Conservation (phyloP, 208 protist genomes). For the Leishmania guyanensis region DNA sequence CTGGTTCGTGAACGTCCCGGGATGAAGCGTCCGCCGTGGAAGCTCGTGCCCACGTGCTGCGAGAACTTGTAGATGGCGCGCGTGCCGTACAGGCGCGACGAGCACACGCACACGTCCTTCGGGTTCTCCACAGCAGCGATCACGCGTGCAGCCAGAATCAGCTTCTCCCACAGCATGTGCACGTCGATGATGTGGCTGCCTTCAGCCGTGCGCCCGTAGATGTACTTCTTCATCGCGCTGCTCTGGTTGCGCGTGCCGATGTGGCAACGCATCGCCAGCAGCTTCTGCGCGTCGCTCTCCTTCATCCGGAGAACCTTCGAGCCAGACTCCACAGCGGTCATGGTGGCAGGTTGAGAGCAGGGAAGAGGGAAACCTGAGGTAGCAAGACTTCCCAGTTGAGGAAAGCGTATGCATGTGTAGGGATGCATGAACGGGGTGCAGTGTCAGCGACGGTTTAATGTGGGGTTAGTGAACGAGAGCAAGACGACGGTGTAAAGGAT, state of each 20-base stretch:
- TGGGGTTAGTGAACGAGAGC: not conserved
- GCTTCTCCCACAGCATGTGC: conserved; percentile 99
- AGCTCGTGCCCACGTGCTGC: conserved; percentile 93
- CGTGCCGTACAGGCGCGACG: conserved; percentile 94
- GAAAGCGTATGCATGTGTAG: not conserved
- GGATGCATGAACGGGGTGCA: not conserved
- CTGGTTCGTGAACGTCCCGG: conserved; percentile 99
- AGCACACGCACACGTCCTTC: conserved; percentile 97
- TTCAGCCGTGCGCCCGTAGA: conserved; percentile 88
- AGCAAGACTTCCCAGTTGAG: not conserved
- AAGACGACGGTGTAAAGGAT: not conserved
- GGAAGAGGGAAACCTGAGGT: conserved; percentile 2
- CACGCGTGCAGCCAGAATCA: conserved; percentile 98
- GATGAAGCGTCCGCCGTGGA: conserved; percentile 96
- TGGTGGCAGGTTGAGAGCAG: conserved; percentile 25
- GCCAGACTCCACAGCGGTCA: conserved; percentile 79
- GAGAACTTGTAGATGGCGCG: conserved; percentile 98
- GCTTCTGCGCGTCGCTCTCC: conserved; percentile 95
- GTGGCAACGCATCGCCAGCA: conserved; percentile 97
- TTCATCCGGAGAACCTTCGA: conserved; percentile 78
- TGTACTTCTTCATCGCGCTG: conserved; percentile 96
- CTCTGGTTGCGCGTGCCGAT: conserved; percentile 96
- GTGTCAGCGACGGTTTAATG: not conserved
- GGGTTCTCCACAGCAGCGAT: conserved; percentile 99
- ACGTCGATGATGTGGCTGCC: conserved; percentile 98